A percentile compares a stretch with the other conserved stretches of the same genome.
Evolutionary conservation across 495 filamentous ascomycete species (phyloP).

Genomic region (Talaromyces borbonicus): DNA sequence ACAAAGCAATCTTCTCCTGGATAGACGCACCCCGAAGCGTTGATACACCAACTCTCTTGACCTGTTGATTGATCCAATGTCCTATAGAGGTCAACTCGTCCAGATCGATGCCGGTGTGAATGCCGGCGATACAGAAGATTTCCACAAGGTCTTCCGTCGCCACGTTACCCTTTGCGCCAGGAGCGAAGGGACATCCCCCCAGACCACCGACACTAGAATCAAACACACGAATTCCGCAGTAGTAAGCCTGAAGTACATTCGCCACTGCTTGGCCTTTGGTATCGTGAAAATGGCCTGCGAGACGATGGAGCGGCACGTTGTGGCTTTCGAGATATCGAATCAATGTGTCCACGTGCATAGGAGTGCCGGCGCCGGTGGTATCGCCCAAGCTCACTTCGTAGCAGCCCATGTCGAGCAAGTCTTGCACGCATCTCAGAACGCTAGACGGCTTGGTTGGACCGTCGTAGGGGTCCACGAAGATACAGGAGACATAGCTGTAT

Average conservation of each 20-base stretch:
- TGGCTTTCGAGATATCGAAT: constrained; percentile 18
- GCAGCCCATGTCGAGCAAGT: constrained; percentile 28
- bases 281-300: constrained; percentile 41
- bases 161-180: constrained; percentile 37
- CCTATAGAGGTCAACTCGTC: constrained; percentile 22
- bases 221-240: constrained; percentile 29
- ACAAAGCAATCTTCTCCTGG: too few relatives aligned
- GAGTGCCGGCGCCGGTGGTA: constrained; percentile 31
- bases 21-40: too few relatives aligned
- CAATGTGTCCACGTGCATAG: constrained; percentile 18
- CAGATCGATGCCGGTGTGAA: constrained; percentile 31
- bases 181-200: constrained; percentile 38
- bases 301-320: constrained; percentile 15
- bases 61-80: constrained; percentile 27
- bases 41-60: too few relatives aligned
- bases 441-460: constrained; percentile 20
- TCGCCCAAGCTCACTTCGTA: constrained; percentile 39
- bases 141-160: constrained; percentile 33
- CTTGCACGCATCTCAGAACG: constrained; percentile 22
- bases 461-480: constrained; percentile 33
- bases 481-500: constrained; percentile 34
- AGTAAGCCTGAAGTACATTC: constrained; percentile 34
- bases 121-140: constrained; percentile 29
- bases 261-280: constrained; percentile 34
- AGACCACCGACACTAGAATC: constrained; percentile 36